Evolutionary conservation across 306 rosid genomes (phyloP), one percentile per base, ranked within the genome.

Genomic region (Cicer bijugum): DNA sequence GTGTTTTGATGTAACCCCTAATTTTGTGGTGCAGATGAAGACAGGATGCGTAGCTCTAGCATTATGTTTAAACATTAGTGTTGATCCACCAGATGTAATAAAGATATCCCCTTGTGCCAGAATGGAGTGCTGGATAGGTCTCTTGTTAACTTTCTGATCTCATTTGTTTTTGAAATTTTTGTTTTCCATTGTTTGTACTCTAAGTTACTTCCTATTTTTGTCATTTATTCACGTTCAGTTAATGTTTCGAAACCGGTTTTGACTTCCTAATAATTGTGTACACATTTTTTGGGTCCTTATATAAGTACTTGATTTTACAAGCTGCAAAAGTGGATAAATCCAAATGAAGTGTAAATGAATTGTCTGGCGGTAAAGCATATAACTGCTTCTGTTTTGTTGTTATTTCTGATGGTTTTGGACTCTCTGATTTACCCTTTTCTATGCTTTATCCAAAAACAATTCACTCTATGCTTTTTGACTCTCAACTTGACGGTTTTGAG

Each of bases 121-220:
- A 87, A 95, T 95, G 97, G 99, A 95, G 96, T 95, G 97, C 93
- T 92, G 97, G 99, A 95, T 92, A 91, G 99, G 99, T 95, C 84
- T 88, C 83, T 83, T 84, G 60, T 84, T 58, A 71, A 60, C 75
- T 66, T 74, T 61, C 74, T 58, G 42, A 80, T 71, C 74, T 82
- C 58, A 9, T 71, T 45, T 83, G 28, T 70, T 63, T 79, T 33
- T 46, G 19, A 48, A 69, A 3, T n/a, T 20, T 52, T 64, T 39
- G 17, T 65, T 58, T 23, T 72, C 72, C 61, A 42, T 46, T 35
- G 43, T 77, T 74, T 57, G 42, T 75, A 50, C 69, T 16, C 12
- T 38, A 60, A 23, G 52, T 67, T 67, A 59, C 56, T 68, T 63
- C 40, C 10, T 45, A 28, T 15, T 46, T 69, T 77, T 40, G 78